These are phyloP conservation scores for Polygonum aviculare DNA, from an alignment of 148 eudicot genomes.

Conservation along the genomic window DNA sequence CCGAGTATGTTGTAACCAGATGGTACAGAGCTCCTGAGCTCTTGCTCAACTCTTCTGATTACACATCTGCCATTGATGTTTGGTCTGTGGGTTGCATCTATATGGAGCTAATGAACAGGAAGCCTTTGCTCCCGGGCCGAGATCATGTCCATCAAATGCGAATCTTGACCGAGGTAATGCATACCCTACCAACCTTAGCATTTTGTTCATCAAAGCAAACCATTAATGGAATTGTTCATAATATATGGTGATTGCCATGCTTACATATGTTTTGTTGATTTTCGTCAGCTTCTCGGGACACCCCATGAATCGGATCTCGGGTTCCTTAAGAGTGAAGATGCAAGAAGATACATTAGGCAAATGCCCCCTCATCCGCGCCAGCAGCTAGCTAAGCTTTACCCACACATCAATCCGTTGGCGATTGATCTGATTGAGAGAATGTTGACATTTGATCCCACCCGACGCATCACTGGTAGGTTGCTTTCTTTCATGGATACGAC, in stretches of 20 bases:
- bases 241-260: not conserved
- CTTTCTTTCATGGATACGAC: not conserved
- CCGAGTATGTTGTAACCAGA: conserved; percentile 85
- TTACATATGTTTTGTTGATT: not conserved
- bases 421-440: conserved; percentile 79
- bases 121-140: conserved; percentile 71
- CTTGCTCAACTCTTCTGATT: conserved; percentile 76
- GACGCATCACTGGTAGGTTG: conserved; percentile 66
- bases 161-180: conserved; percentile 47
- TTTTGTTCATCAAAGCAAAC: not conserved
- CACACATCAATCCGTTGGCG: conserved; percentile 69
- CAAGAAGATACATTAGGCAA: conserved; percentile 61
- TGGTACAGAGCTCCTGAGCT: conserved; percentile 95
- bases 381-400: conserved; percentile 40
- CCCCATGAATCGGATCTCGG: conserved; percentile 67
- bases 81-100: conserved; percentile 95
- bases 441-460: conserved; percentile 77
- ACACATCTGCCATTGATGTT: conserved; percentile 75
- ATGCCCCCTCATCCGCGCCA: conserved; percentile 60
- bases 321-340: conserved; percentile 63
- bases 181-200: not conserved
- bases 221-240: not conserved
- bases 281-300: conserved; percentile 61
- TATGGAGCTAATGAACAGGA: conserved; percentile 87
- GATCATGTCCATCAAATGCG: conserved; percentile 87